phyloP scores from a whole-genome alignment of 78 protist species.

The Protostelium mycophagum region DNA sequence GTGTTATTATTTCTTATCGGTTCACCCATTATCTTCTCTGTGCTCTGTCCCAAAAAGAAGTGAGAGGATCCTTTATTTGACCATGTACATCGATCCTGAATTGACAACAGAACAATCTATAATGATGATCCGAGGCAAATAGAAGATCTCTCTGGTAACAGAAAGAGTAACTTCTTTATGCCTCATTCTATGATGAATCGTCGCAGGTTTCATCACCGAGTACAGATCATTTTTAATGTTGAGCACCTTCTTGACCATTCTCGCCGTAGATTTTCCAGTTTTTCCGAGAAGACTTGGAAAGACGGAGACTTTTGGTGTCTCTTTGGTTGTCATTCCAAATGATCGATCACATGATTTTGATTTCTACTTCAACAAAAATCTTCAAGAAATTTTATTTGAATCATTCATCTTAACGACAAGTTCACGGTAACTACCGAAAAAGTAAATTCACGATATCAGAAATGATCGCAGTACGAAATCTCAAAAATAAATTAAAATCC shows the following conservation, averaged over 20 bases:
- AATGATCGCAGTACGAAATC: too few species aligned
- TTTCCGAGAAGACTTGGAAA: constrained; percentile 82
- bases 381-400: background rate
- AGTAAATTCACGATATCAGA: background rate
- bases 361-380: too few species aligned
- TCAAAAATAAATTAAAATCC: too few species aligned
- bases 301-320: constrained; percentile 81
- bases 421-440: background rate
- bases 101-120: background rate
- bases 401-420: background rate
- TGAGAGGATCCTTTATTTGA: too few species aligned
- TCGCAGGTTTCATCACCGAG: constrained; percentile 36
- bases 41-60: background rate
- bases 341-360: background rate
- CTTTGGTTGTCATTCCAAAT: constrained; percentile 25
- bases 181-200: background rate
- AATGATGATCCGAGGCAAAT: background rate
- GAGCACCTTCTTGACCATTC: constrained; percentile 57
- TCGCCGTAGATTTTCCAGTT: constrained; percentile 77
- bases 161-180: background rate
- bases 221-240: constrained; percentile 47
- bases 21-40: background rate
- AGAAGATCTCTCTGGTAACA: background rate
- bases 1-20: background rate
- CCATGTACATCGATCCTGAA: too few species aligned